phyloP scores from a whole-genome alignment of 768 basidiomycete genomes.

The Strobilomyces dryophilus region DNA sequence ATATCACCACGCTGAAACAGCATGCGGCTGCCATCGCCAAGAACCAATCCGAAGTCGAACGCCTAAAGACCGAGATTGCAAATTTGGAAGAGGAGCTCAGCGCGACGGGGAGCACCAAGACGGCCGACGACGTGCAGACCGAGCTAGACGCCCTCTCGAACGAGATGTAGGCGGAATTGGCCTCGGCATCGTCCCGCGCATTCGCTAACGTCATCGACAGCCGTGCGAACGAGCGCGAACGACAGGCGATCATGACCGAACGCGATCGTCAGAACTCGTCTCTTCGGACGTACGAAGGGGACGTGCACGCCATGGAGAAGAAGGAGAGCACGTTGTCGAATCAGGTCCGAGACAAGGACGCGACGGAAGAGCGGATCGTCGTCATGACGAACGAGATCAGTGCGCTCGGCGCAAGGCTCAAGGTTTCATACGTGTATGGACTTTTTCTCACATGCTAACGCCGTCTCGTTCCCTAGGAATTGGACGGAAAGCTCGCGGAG shows the following conservation, averaged over 20 bases:
- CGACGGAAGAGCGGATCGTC: slow-evolving; percentile 52
- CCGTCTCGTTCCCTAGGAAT: slow-evolving; percentile 40
- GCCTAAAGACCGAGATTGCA: slow-evolving; percentile 56
- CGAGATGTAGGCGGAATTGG: slow-evolving; percentile 52
- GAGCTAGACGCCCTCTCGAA: slow-evolving; percentile 63
- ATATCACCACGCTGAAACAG: slow-evolving; percentile 56
- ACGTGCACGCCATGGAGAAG: slow-evolving; percentile 60
- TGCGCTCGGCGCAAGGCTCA: slow-evolving; percentile 41
- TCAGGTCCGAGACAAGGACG: slow-evolving; percentile 55
- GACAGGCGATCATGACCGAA: slow-evolving; percentile 51
- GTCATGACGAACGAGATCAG: slow-evolving; percentile 56
- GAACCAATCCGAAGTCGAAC: slow-evolving; percentile 54
- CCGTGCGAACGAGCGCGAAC: slow-evolving; percentile 63
- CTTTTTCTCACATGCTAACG: not conserved
- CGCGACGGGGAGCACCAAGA: slow-evolving; percentile 71
- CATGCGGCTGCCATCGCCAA: slow-evolving; percentile 56
- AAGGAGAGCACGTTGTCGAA: slow-evolving; percentile 53
- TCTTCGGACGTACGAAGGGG: slow-evolving; percentile 53
- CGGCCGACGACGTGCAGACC: slow-evolving; percentile 78
- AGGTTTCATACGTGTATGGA: slow-evolving; percentile 35
- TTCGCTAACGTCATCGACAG: slow-evolving; percentile 31
- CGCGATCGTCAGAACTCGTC: slow-evolving; percentile 55
- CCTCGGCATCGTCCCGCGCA: not conserved
- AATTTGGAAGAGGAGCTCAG: slow-evolving; percentile 66
- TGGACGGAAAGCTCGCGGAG: slow-evolving; percentile 56